Base-by-base conservation (phyloP, 1,139 yeast species). In the Sugiyamaella xylanicola region DNA sequence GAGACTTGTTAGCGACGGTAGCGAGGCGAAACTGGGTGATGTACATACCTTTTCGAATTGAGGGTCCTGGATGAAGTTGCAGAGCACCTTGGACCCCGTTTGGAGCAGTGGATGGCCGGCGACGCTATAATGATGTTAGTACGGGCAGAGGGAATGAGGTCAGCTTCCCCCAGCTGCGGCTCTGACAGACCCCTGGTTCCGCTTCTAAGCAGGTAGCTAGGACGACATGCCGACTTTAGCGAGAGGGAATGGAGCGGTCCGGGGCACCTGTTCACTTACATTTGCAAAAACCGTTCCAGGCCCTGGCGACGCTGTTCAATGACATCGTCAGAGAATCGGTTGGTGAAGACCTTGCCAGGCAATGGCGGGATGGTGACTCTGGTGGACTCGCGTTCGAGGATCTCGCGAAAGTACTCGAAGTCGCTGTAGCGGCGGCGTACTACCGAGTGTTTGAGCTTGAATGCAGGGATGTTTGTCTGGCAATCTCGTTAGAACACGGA, bases 41-140 rank as follows among this genome's bases (percentile, higher is more conserved):
- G 21, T 25, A 56, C 69, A 39, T 59, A 65, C 72, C 61, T 79
- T 77, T 57, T 86, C 91, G 96, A 96, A 89, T 52, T 77, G 78
- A 7, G 91, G 96, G 66, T 89, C 93, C 71, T 92, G 97, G 53
- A 93, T 84, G 66, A 93, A 93, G 50, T 92, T 87, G 57, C 86
- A 85, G 62, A 93, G 77, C 0, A 88, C 83, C 62, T 83, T 82
- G n/a, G 93, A 84, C 0, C 96, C 96, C 0, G 97, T 88, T 72
- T 93, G 98, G 57, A 93, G 74, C 59, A 93, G 74, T 1, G 99
- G 99, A 70, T 93, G 99, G 8, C 97, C 96, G 17, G 96, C 95
- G 11, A 93, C 96, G 25, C 74, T 71, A 43, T 11, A 15, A 25
- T 5, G n/a, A 20, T 9, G 32, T 37, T 37, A 37, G 42, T 37